Conservation (phyloP, 257 asterid species). For the Solanum tarapatanum region DNA sequence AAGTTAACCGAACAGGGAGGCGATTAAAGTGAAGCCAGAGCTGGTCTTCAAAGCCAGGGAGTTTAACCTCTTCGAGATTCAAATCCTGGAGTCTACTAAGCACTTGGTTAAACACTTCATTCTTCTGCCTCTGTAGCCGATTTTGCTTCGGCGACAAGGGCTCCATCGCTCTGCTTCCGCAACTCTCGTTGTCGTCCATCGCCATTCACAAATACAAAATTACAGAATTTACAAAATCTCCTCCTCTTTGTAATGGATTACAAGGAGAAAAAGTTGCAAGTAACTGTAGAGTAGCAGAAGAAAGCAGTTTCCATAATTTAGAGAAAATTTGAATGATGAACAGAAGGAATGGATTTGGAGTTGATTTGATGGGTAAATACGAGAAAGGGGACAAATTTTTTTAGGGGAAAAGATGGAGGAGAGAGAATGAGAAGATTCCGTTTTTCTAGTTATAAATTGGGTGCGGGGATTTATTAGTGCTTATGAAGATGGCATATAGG, state of each 20-base stretch:
- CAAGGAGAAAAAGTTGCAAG: not conserved
- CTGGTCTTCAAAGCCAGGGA: constrained; percentile 43
- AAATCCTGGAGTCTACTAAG: constrained; percentile 28
- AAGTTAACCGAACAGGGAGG: constrained; percentile 28
- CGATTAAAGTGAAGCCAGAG: constrained; percentile 49
- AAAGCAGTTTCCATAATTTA: not conserved
- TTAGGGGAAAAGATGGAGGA: not conserved
- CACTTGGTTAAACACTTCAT: constrained; percentile 31
- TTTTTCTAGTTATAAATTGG: not conserved
- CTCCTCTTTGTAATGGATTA: not conserved
- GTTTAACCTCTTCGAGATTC: constrained; percentile 27
- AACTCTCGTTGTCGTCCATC: constrained; percentile 35
- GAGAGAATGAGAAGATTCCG: constrained; percentile 2
- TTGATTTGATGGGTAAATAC: not conserved
- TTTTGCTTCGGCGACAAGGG: constrained; percentile 28
- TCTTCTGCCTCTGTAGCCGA: constrained; percentile 21
- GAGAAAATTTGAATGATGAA: not conserved
- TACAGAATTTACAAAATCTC: not conserved
- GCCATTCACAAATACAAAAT: constrained; percentile 2
- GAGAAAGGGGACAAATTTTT: not conserved
- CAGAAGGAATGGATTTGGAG: not conserved
- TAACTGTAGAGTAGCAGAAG: not conserved
- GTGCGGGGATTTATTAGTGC: not conserved
- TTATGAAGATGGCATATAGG: not conserved
- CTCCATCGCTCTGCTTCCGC: constrained; percentile 37